These are phyloP conservation scores for Collybia sordida DNA, from an alignment of 768 basidiomycete species.

Conservation along the genomic window DNA sequence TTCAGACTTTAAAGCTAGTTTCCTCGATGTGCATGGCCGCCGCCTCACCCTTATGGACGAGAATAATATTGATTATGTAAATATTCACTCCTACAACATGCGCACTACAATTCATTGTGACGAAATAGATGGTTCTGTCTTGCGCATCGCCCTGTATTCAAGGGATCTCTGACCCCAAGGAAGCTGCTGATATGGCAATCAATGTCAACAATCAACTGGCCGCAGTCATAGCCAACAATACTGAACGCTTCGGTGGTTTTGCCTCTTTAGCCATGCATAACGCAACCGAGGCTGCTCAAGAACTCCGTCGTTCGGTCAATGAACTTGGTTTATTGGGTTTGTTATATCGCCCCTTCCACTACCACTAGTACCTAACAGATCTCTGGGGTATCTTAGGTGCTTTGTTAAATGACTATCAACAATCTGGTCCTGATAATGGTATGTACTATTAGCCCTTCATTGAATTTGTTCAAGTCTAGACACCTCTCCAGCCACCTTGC, in stretches of 20 bases:
- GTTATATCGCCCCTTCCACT: background rate
- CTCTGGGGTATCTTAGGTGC: constrained; percentile 22
- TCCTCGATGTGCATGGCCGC: constrained; percentile 39
- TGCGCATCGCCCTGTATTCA: constrained; percentile 38
- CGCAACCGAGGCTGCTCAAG: constrained; percentile 36
- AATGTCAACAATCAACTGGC: constrained; percentile 36
- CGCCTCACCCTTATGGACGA: constrained; percentile 34
- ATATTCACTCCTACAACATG: background rate
- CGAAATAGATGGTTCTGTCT: constrained; percentile 36
- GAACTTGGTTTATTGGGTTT: constrained; percentile 40
- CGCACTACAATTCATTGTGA: background rate
- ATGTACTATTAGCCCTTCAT: background rate
- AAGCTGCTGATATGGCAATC: constrained; percentile 32
- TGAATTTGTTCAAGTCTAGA: background rate
- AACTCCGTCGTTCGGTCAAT: constrained; percentile 37
- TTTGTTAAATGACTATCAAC: constrained; percentile 43
- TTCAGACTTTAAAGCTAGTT: constrained; percentile 28
- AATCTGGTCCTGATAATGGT: constrained; percentile 39
- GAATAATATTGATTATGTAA: constrained; percentile 36
- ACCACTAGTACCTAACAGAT: background rate
- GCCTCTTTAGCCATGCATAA: constrained; percentile 45
- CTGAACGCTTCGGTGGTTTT: constrained; percentile 39
- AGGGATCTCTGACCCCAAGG: constrained; percentile 31
- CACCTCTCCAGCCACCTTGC: constrained; percentile 25
- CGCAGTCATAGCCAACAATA: constrained; percentile 35